A percentile compares a stretch with the other conserved stretches of the same genome.
Evolutionary conservation across 805 yeast species (phyloP).

Genomic region (Wickerhamiella shivajii): DNA sequence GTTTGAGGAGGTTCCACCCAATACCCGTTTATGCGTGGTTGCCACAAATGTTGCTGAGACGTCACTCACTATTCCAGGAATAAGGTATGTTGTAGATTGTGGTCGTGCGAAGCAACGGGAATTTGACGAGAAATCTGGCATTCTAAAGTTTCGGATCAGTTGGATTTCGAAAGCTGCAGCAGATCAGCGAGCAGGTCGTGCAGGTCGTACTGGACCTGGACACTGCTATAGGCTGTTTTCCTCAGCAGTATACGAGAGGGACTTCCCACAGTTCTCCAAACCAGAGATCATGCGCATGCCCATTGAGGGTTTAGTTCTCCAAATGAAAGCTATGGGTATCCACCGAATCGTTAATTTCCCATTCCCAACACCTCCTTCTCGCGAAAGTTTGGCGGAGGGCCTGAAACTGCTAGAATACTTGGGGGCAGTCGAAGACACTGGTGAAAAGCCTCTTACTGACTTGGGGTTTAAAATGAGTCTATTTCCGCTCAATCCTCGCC

Average conservation of each 20-base stretch:
- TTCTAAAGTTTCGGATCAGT: slow-evolving; percentile 78
- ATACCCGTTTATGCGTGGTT: slow-evolving; percentile 76
- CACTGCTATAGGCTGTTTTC: slow-evolving; percentile 87
- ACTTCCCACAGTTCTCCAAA: slow-evolving; percentile 62
- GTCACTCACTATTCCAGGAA: slow-evolving; percentile 89
- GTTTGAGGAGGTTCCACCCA: slow-evolving; percentile 71
- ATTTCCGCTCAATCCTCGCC: slow-evolving; percentile 89
- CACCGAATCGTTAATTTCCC: slow-evolving; percentile 85
- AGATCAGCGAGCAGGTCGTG: slow-evolving; percentile 90
- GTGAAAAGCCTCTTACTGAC: slow-evolving; percentile 43
- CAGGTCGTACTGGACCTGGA: slow-evolving; percentile 98
- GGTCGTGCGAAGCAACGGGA: slow-evolving; percentile 87
- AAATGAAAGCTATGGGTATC: slow-evolving; percentile 96
- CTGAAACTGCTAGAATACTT: slow-evolving; percentile 50
- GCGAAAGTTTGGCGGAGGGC: slow-evolving; percentile 44
- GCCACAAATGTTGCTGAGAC: slow-evolving; percentile 99
- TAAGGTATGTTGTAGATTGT: slow-evolving; percentile 86
- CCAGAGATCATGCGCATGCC: slow-evolving; percentile 96
- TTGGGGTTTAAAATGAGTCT: slow-evolving; percentile 75
- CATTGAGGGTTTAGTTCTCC: slow-evolving; percentile 84
- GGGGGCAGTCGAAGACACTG: slow-evolving; percentile 53
- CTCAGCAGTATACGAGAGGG: slow-evolving; percentile 83
- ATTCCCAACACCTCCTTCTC: slow-evolving; percentile 85
- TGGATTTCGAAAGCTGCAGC: slow-evolving; percentile 96
- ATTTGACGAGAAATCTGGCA: slow-evolving; percentile 70